Conservation (phyloP, 2,329 filamentous ascomycete genomes). For the Sclerotinia borealis region DNA sequence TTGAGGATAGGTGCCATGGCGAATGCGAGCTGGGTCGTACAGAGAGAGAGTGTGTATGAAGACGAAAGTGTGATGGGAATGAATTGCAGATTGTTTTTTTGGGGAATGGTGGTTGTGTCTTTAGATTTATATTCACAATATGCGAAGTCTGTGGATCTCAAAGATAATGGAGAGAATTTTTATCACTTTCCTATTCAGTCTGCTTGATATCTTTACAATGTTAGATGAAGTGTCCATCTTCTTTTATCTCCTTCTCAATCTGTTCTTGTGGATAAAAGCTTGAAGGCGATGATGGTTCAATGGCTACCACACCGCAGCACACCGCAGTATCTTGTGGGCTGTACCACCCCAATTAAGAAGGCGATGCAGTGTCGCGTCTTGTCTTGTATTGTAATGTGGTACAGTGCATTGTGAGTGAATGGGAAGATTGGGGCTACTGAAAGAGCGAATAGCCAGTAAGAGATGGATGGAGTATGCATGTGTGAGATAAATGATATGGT, state of each 20-base stretch:
- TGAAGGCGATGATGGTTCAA: neutral
- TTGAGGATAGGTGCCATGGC: constrained; percentile 5
- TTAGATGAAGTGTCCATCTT: neutral
- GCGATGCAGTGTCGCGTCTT: too few species aligned
- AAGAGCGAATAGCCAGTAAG: too few species aligned
- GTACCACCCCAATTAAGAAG: too few species aligned
- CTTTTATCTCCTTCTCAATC: constrained; percentile 5
- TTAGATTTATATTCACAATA: neutral
- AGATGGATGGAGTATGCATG: too few species aligned
- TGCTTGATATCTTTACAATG: neutral
- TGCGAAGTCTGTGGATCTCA: neutral
- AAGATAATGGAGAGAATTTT: neutral
- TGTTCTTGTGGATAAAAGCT: neutral
- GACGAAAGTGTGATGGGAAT: too few species aligned
- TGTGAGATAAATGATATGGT: too few species aligned
- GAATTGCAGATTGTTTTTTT: too few species aligned
- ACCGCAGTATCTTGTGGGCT: too few species aligned
- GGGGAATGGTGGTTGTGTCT: neutral
- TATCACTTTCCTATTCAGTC: constrained; percentile 1
- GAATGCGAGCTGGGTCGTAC: neutral
- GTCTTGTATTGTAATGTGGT: too few species aligned
- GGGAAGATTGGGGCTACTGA: too few species aligned
- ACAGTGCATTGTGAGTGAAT: too few species aligned
- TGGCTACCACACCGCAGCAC: neutral
- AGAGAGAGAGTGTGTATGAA: neutral